Evolutionary conservation across 352 stramenopile genomes (phyloP), one percentile per base, ranked within the genome.

Genomic region (Peronospora belbahrii): DNA sequence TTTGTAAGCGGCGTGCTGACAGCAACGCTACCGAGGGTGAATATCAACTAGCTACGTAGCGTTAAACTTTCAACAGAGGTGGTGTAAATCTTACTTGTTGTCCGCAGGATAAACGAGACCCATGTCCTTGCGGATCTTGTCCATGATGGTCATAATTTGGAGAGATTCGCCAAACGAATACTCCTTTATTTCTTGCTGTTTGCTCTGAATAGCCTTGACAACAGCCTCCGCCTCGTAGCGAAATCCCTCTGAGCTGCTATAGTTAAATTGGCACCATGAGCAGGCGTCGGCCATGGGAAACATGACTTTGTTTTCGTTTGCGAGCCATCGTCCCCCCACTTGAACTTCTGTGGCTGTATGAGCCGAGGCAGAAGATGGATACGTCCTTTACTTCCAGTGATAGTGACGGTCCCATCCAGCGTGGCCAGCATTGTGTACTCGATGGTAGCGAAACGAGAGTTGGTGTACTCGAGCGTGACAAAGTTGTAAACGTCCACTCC

Each of bases 171-270:
- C 49, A 23, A 66, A 67, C 6, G 74, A 56, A 42, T 83, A 85
- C 37, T 81, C 65, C 0, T 62, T 44, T 14, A 43, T 55, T 38
- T 86, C 65, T 10, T 34, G 55, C 23, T 76, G 41, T 22, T 74
- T 59, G 25, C 44, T 57, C 52, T 68, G 58, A 23, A 96, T 78
- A 8, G 76, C 72, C 4, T 73, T 51, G 0, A 64, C 72, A 4
- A 93, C 77, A 0, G 78, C 73, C 32, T 81, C 66, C 0, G 69
- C 80, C 48, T 96, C 83, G 52, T 90, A 92, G n/a, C 67, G 50
- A 39, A 96, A 90, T 8, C 83, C 80, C 23, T 57, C 40, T 19
- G 41, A 57, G 41, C 49, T 41, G 9, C n/a, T 14, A 10, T 57
- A 51, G 14, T 51, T 57, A 30, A 57, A 57, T 1, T 42, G 8